Conservation (phyloP, 2,329 filamentous ascomycete genomes). For the Xylaria hypoxylon region DNA sequence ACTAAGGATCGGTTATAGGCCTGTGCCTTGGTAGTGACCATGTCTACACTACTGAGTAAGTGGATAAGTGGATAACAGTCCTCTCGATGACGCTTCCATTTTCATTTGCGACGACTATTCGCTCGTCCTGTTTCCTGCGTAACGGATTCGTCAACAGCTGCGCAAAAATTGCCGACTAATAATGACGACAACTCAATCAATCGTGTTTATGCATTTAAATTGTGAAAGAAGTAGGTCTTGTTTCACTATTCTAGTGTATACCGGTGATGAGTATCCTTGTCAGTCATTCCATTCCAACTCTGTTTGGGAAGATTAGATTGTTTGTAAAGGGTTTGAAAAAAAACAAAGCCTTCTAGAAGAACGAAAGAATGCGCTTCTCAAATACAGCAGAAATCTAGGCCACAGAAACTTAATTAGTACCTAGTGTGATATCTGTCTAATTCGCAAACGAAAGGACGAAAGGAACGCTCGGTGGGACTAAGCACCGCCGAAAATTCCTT, state of each 20-base stretch:
- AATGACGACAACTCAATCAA: conserved; percentile 25
- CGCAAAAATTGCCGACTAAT: neutral
- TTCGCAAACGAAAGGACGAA: neutral
- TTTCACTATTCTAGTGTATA: conserved; percentile 9
- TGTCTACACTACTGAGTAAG: too few species aligned
- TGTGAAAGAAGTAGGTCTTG: neutral
- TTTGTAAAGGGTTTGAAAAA: neutral
- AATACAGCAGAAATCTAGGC: neutral
- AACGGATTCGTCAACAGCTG: conserved; percentile 11
- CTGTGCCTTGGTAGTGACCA: conserved; percentile 31
- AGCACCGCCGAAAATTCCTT: conserved; percentile 14
- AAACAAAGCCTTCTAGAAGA: conserved; percentile 13
- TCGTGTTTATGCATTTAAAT: conserved; percentile 9
- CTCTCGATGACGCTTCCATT: conserved; percentile 34
- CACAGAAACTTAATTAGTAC: neutral
- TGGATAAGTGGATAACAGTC: conserved; percentile 13
- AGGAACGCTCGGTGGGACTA: conserved; percentile 8
- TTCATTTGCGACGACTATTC: conserved; percentile 17
- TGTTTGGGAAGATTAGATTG: neutral
- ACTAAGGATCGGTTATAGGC: conserved; percentile 12
- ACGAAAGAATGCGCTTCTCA: neutral
- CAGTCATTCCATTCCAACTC: neutral
- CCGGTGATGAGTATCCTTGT: neutral
- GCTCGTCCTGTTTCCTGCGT: conserved; percentile 17
- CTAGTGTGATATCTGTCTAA: neutral